Evolutionary conservation across 495 filamentous ascomycete species (phyloP).

Genomic region (Jackrogersella minutella): DNA sequence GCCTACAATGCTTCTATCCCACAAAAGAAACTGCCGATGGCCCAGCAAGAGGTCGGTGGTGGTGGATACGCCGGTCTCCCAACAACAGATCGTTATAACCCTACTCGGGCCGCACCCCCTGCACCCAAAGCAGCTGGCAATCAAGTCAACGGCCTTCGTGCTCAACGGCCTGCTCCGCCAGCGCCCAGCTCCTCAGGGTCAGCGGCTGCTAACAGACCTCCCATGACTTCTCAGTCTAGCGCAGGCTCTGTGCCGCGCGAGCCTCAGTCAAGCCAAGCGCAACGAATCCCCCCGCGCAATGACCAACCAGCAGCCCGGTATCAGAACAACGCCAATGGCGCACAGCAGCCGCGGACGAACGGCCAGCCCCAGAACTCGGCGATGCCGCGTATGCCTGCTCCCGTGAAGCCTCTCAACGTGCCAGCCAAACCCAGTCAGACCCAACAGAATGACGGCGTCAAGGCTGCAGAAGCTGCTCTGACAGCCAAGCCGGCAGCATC

Average conservation of each 20-base stretch:
- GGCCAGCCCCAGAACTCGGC: slow-evolving; percentile 55
- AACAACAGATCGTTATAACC: slow-evolving; percentile 78
- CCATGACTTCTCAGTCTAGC: slow-evolving; percentile 52
- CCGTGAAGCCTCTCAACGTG: slow-evolving; percentile 91
- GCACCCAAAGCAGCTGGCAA: slow-evolving; percentile 62
- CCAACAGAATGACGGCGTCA: slow-evolving; percentile 67
- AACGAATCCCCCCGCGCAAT: slow-evolving; percentile 39
- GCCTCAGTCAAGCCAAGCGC: slow-evolving; percentile 36
- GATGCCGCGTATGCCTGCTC: slow-evolving; percentile 67
- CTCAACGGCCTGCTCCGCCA: slow-evolving; percentile 63
- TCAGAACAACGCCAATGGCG: slow-evolving; percentile 48
- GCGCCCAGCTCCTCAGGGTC: slow-evolving; percentile 43
- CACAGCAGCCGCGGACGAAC: slow-evolving; percentile 44
- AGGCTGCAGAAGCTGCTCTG: slow-evolving; percentile 82
- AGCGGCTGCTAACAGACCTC: slow-evolving; percentile 47
- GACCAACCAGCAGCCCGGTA: slow-evolving; percentile 46
- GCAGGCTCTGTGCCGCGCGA: slow-evolving; percentile 42
- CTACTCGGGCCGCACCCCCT: slow-evolving; percentile 72
- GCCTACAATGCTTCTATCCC: slow-evolving; percentile 88
- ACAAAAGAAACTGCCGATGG: slow-evolving; percentile 74
- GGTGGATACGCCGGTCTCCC: slow-evolving; percentile 62
- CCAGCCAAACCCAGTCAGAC: slow-evolving; percentile 74
- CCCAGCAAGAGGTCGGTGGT: slow-evolving; percentile 87
- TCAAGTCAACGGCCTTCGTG: slow-evolving; percentile 57
- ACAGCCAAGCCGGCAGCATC: slow-evolving; percentile 71